Evolutionary conservation across 352 stramenopile species (phyloP).

Genomic region (Globisporangium carolinianum): DNA sequence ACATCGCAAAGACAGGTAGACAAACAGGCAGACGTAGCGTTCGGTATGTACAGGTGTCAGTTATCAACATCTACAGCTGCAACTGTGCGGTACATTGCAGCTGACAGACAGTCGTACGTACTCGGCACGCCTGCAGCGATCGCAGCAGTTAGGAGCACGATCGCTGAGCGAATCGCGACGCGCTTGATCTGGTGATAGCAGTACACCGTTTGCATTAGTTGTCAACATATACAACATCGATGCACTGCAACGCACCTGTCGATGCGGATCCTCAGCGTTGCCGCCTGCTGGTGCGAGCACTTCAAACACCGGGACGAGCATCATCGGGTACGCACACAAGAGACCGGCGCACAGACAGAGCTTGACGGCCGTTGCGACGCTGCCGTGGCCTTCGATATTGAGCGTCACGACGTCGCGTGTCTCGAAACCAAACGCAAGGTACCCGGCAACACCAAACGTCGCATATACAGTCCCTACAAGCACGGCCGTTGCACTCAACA

Average conservation of each 20-base stretch:
- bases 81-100: too few species aligned
- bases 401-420: conserved; percentile 74
- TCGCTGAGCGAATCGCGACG: conserved; percentile 30
- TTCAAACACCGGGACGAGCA: conserved; percentile 81
- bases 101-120: conserved; percentile 4
- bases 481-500: conserved; percentile 40
- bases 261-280: neutral
- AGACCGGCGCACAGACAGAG: conserved; percentile 58
- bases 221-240: neutral
- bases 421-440: conserved; percentile 54
- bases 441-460: conserved; percentile 60
- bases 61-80: too few species aligned
- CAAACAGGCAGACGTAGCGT: too few species aligned
- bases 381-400: conserved; percentile 44
- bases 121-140: conserved; percentile 18
- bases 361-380: conserved; percentile 62
- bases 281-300: conserved; percentile 12
- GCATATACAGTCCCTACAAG: conserved; percentile 62
- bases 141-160: conserved; percentile 25
- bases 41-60: too few species aligned
- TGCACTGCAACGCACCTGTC: neutral
- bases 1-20: too few species aligned
- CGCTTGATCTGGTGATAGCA: conserved; percentile 4
- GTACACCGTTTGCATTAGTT: neutral
- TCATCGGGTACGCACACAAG: conserved; percentile 80